Conservation (phyloP, 768 basidiomycete genomes). For the Kwoniella dejecticola region DNA sequence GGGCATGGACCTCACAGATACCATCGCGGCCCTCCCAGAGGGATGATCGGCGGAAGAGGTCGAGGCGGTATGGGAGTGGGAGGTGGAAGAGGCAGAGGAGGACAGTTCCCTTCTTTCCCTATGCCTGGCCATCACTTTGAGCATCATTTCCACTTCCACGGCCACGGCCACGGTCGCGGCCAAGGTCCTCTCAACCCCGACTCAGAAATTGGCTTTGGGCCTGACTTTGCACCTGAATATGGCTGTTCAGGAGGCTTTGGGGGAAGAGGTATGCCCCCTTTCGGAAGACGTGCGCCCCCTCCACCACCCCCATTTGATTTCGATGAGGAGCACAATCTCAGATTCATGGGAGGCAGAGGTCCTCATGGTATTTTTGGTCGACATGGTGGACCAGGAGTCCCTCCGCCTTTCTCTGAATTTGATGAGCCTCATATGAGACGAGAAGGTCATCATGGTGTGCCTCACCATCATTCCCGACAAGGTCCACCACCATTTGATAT, state of each 20-base stretch:
- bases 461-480: no score
- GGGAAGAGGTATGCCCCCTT: neutral
- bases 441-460: neutral
- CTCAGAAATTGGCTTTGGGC: neutral
- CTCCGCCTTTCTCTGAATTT: neutral
- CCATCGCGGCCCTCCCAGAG: neutral
- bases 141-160: neutral
- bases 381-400: no score
- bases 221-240: no score
- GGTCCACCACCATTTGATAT: neutral
- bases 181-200: neutral
- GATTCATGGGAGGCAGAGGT: neutral
- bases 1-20: neutral
- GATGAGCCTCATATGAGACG: neutral
- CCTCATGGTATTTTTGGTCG: neutral
- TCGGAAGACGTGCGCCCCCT: neutral
- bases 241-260: neutral
- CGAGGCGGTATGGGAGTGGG: neutral
- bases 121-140: neutral
- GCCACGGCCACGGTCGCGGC: slow-evolving; percentile 1
- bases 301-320: neutral
- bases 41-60: neutral
- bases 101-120: neutral
- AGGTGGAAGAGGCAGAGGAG: neutral
- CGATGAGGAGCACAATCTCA: no score